Evolutionary conservation across 768 basidiomycete genomes (phyloP).

Genomic region (Hericium coralloides): DNA sequence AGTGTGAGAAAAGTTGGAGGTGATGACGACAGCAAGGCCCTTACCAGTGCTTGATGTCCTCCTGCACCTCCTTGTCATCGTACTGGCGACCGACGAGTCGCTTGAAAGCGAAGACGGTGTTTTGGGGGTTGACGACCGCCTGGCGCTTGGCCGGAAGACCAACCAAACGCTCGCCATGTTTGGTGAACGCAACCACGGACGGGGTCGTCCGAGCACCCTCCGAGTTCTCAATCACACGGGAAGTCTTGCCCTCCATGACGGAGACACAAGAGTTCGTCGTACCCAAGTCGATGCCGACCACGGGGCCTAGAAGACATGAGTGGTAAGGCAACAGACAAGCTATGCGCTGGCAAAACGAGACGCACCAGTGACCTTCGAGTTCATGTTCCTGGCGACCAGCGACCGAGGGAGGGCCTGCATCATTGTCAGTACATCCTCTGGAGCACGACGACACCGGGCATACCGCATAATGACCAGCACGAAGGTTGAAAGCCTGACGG

Average conservation of each 20-base stretch:
- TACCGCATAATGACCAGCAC: conserved; percentile 59
- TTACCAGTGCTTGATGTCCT: conserved; percentile 81
- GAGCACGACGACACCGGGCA: conserved; percentile 12
- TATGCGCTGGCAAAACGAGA: conserved; percentile 1
- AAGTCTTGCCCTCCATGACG: conserved; percentile 92
- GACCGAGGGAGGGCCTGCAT: conserved; percentile 57
- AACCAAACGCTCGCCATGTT: conserved; percentile 93
- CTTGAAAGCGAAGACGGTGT: conserved; percentile 93
- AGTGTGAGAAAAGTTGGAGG: background rate
- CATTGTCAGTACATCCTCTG: conserved; percentile 5
- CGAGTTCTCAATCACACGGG: conserved; percentile 94
- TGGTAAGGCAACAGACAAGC: background rate
- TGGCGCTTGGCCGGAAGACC: conserved; percentile 97
- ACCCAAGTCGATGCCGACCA: conserved; percentile 95
- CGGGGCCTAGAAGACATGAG: conserved; percentile 47
- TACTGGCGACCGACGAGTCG: conserved; percentile 92
- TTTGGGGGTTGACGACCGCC: conserved; percentile 89
- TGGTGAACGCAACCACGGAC: conserved; percentile 97
- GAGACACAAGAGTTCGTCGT: conserved; percentile 89
- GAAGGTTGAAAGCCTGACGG: conserved; percentile 18
- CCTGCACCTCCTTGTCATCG: conserved; percentile 87
- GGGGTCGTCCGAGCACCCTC: conserved; percentile 98
- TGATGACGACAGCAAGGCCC: conserved; percentile 10
- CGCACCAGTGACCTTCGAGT: conserved; percentile 85
- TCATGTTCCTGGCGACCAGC: conserved; percentile 85